phyloP scores from a whole-genome alignment of 805 yeast species.

The Wickerhamiella siamensis region DNA sequence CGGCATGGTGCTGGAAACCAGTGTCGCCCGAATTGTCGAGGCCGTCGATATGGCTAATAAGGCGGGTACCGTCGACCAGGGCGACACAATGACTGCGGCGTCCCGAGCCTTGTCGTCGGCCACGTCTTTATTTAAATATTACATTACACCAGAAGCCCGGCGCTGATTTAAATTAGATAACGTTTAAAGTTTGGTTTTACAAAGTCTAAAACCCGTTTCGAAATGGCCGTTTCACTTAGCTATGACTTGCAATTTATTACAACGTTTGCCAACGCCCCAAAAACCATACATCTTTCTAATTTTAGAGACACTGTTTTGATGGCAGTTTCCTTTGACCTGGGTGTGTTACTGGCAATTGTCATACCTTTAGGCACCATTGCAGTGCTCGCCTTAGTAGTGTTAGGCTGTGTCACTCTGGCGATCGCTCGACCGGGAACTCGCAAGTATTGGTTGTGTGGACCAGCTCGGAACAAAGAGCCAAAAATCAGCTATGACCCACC shows the following conservation, averaged over 20 bases:
- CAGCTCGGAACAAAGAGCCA: not conserved
- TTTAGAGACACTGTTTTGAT: too few species aligned
- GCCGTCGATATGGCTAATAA: constrained; percentile 30
- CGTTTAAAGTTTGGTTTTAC: too few species aligned
- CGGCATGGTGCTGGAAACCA: constrained; percentile 95
- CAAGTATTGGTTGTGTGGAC: not conserved
- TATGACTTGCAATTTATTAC: not conserved
- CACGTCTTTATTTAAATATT: constrained; percentile 15
- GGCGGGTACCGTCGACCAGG: constrained; percentile 6
- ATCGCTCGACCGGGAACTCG: not conserved
- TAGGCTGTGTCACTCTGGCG: not conserved
- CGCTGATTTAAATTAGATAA: not conserved
- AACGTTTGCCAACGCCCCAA: not conserved
- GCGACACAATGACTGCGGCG: constrained; percentile 14
- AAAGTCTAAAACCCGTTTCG: too few species aligned
- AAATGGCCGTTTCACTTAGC: too few species aligned
- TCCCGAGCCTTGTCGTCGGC: constrained; percentile 15
- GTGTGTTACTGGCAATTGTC: constrained; percentile 16
- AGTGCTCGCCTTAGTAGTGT: constrained; percentile 8
- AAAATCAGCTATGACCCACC: not conserved
- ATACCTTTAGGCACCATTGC: constrained; percentile 17
- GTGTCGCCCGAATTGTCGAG: constrained; percentile 61
- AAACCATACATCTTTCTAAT: too few species aligned
- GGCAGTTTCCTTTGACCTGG: constrained; percentile 10
- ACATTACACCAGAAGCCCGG: constrained; percentile 7